These are phyloP conservation scores for Epichloe bromicola DNA, from an alignment of 2,329 filamentous ascomycete species.

Conservation along the genomic window DNA sequence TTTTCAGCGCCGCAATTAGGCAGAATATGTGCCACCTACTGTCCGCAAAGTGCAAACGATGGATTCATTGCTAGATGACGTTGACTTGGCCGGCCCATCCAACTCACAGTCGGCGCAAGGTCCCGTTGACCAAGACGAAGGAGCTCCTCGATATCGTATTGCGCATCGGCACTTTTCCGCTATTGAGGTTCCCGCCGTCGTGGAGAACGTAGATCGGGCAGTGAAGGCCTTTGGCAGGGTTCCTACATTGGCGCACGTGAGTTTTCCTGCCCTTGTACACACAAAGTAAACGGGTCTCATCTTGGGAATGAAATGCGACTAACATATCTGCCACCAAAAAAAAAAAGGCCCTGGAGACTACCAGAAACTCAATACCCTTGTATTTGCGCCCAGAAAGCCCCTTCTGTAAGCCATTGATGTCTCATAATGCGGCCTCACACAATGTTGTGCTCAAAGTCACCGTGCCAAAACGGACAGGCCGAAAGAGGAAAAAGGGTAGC, in stretches of 20 bases:
- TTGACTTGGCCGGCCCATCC: not conserved
- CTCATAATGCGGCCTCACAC: constrained; percentile 61
- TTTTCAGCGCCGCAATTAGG: not conserved
- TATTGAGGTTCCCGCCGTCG: constrained; percentile 30
- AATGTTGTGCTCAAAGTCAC: constrained; percentile 80
- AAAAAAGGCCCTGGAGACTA: constrained; percentile 34
- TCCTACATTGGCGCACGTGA: constrained; percentile 25
- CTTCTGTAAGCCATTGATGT: constrained; percentile 64
- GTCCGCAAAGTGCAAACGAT: not conserved
- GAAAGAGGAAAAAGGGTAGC: constrained; percentile 72
- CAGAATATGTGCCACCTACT: not conserved
- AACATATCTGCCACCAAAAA: not conserved
- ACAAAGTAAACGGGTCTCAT: not conserved
- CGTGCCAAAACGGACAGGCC: constrained; percentile 73
- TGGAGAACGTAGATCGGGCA: constrained; percentile 29
- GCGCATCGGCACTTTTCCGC: constrained; percentile 23
- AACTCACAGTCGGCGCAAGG: not conserved
- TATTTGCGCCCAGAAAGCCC: constrained; percentile 70
- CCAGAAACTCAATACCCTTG: constrained; percentile 46
- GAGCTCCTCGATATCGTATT: constrained; percentile 23
- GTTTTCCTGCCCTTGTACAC: constrained; percentile 5
- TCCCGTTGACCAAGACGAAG: constrained; percentile 6
- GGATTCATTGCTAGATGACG: not conserved
- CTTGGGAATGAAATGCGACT: not conserved
- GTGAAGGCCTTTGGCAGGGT: constrained; percentile 29